Base-by-base conservation (phyloP, 2,329 filamentous ascomycete species). In the Aureobasidium sp. region DNA sequence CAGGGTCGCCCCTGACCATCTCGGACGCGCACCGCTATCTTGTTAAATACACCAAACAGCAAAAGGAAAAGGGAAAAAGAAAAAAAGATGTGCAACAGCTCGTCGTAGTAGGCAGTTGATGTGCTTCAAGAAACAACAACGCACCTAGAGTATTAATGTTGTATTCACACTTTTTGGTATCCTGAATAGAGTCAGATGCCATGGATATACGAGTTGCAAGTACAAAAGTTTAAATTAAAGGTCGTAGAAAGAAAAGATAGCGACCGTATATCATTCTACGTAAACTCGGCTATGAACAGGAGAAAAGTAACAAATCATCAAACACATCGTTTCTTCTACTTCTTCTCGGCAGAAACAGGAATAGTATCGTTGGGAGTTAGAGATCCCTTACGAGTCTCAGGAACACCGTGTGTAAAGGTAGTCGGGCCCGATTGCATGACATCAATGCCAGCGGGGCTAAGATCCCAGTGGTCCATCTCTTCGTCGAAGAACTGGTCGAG, bases 401-500 rank as follows among this genome's bases (percentile, higher is more conserved):
- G 17, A 8, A 60, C 57, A 50, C 57, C 57, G 17, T 60, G 57
- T 1, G 45, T 50, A 27, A 31, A 60, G 24, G 5, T 11, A 2
- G 45, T 60, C 24, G 19, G 44, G 5, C 45, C 57, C 2, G 57
- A 40, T 27, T 40, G 27, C 44, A 49, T 37, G 31, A 49, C 61
- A 50, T 63, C 61, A n/a, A 63, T 45, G n/a, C 61, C 61, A 42
- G 47, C 61, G 22, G 45, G 35, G 57, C 53, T 54, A 5, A 67
- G 66, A 31, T 68, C 67, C 68, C 69, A 69, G 53, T 73, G 70
- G 45, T 71, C 71, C 68, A 84, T 82, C 71, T 81, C 77, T 72
- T 83, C 81, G 50, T 83, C 81, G 45, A 79, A 75, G 70, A 84
- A 83, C 68, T 83, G 79, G 42, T 82, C 78, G 6, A 78, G 66